Conservation (phyloP, 164 flowering plant species). For the Aristolochia fimbriata region DNA sequence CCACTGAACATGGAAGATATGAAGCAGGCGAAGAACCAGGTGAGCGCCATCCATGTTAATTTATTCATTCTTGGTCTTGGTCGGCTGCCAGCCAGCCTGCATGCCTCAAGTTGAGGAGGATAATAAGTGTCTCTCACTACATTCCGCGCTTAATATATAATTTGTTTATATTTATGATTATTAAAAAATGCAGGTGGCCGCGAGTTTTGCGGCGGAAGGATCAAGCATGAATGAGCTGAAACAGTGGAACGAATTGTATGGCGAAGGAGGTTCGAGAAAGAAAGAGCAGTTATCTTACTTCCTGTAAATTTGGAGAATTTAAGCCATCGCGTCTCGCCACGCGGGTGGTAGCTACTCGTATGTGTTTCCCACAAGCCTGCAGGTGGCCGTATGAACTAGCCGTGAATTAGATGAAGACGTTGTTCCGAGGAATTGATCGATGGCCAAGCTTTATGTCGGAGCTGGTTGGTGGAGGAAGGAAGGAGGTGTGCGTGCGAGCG, state of each 20-base stretch:
- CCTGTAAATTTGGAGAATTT: slow-evolving; percentile 25
- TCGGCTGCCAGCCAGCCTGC: too few relatives aligned
- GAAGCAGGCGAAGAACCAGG: slow-evolving; percentile 93
- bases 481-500: neutral
- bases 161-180: too few relatives aligned
- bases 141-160: too few relatives aligned
- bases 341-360: too few relatives aligned
- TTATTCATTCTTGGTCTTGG: too few relatives aligned
- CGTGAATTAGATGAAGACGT: too few relatives aligned
- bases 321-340: neutral
- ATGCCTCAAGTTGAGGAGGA: too few relatives aligned
- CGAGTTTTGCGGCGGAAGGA: slow-evolving; percentile 85
- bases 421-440: neutral
- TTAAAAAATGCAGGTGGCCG: slow-evolving; percentile 58
- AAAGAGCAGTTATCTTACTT: slow-evolving; percentile 74
- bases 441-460: too few relatives aligned
- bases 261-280: slow-evolving; percentile 97
- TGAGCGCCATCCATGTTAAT: too few relatives aligned
- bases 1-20: slow-evolving; percentile 87
- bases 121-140: too few relatives aligned
- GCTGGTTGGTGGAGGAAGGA: too few relatives aligned
- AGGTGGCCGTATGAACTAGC: neutral
- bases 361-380: too few relatives aligned
- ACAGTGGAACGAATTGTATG: slow-evolving; percentile 87
- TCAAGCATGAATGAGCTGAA: slow-evolving; percentile 67